These are phyloP conservation scores for Mycogone perniciosa DNA, from an alignment of 2,329 filamentous ascomycete genomes.

Conservation along the genomic window DNA sequence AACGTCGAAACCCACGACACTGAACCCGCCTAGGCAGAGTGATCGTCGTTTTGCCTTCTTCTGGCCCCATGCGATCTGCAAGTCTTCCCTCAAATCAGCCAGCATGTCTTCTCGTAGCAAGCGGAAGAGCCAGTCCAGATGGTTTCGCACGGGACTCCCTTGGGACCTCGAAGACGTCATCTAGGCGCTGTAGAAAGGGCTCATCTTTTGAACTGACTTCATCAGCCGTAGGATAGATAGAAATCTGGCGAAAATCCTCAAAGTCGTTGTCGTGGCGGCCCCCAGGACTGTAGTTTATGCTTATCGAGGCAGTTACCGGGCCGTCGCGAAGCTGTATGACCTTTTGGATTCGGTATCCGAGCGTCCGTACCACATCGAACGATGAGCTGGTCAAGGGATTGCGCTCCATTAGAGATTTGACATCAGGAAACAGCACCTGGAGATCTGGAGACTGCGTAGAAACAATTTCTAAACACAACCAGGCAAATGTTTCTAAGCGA, in stretches of 20 bases:
- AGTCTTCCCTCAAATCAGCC: conserved; percentile 56
- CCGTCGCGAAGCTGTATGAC: conserved; percentile 27
- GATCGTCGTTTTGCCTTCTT: conserved; percentile 39
- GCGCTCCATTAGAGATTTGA: conserved; percentile 21
- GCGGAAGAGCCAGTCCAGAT: conserved; percentile 67
- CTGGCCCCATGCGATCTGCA: conserved; percentile 43
- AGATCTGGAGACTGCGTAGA: conserved; percentile 1
- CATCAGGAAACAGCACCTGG: conserved; percentile 8
- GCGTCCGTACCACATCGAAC: conserved; percentile 18
- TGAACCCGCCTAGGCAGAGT: conserved; percentile 34
- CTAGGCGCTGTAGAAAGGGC: conserved; percentile 49
- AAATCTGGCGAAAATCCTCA: conserved; percentile 52
- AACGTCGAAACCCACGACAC: conserved; percentile 32
- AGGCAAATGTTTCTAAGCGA: conserved; percentile 11
- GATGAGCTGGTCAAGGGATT: conserved; percentile 21
- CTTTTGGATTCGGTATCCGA: conserved; percentile 34
- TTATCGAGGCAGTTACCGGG: not conserved
- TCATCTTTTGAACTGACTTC: conserved; percentile 50
- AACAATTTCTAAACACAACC: conserved; percentile 15
- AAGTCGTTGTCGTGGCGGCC: conserved; percentile 71
- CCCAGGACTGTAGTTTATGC: conserved; percentile 38
- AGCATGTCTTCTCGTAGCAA: conserved; percentile 67
- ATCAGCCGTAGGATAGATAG: conserved; percentile 59
- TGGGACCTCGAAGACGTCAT: conserved; percentile 39
- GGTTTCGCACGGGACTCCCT: conserved; percentile 34